Base-by-base conservation (phyloP, 768 basidiomycete genomes). In the Glaciozyma antarctica region DNA sequence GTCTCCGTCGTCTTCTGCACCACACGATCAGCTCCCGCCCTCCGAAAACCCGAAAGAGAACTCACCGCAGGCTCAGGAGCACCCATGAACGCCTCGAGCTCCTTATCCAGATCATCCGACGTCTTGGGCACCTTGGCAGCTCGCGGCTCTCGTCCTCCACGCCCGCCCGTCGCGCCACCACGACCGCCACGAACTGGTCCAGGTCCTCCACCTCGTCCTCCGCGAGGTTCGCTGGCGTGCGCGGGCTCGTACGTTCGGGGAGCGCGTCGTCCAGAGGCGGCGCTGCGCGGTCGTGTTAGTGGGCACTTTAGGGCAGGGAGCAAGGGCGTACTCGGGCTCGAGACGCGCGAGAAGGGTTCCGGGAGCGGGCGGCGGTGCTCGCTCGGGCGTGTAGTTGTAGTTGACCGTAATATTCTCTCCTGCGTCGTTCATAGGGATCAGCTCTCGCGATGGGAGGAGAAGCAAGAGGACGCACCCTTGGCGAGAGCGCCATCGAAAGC, bases 71-170 rank as follows among this genome's bases (percentile, higher is more conserved):
- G 43, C 5, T 58, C 68, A 7, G 59, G 68, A 1, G 34, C 53
- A 53, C 62, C 65, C 73, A 74, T 72, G 61, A 72, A 74, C 17
- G 67, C 72, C 47, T 72, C 72, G 26, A 74, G 58, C 66, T 74
- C 73, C 17, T 56, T 55, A 48, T 74, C 73, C 24, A 74, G 47
- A 32, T 72, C 72, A 5, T 66, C 70, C 13, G 61, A 61, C 52
- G 71, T 71, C 63, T 64, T 72, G 0, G 73, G 60, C 30, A 55
- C 58, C 34, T 63, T 48, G 62, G 58, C 61, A 22, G 32, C 63
- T 16, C 41, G 24, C 43, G 47, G 43, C 16, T 43, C 62, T 2
- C 53, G 24, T 24, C 63, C 24, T 38, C 47, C 55, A 5, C 51
- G 26, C 8, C 57, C 60, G 12, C 58, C 57, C 17, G 52, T 44